These are phyloP conservation scores for Phytopythium helicoides DNA, from an alignment of 352 stramenopile species.

Conservation along the genomic window DNA sequence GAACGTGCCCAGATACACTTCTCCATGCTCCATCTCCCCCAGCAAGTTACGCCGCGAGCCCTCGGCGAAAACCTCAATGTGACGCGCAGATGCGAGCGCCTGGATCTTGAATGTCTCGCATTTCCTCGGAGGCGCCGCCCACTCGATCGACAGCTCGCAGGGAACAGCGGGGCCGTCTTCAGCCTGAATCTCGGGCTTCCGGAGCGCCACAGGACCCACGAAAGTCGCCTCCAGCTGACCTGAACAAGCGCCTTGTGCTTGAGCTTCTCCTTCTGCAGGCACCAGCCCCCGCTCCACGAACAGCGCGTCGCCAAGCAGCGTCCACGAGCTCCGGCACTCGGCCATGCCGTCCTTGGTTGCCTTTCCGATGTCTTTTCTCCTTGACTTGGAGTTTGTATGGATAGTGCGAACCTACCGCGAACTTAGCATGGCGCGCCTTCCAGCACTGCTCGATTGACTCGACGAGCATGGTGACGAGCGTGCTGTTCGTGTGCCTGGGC, in stretches of 20 bases:
- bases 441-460: neutral
- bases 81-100: conserved; percentile 56
- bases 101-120: conserved; percentile 51
- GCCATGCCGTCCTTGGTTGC: neutral
- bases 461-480: conserved; percentile 39
- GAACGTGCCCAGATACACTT: conserved; percentile 76
- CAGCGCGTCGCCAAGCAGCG: neutral
- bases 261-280: neutral
- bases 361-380: neutral
- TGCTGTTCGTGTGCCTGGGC: conserved; percentile 89
- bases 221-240: neutral
- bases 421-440: no score
- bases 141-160: conserved; percentile 51
- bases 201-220: conserved; percentile 1
- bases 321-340: conserved; percentile 5
- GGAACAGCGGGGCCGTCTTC: neutral
- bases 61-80: conserved; percentile 64
- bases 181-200: neutral
- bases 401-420: no score
- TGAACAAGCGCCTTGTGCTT: neutral
- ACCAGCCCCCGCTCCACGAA: neutral
- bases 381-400: neutral
- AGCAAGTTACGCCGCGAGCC: conserved; percentile 51
- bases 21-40: conserved; percentile 52
- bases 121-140: conserved; percentile 25